These are phyloP conservation scores for Aureobasidium sp. DNA, from an alignment of 2,329 filamentous ascomycete genomes.

Conservation along the genomic window DNA sequence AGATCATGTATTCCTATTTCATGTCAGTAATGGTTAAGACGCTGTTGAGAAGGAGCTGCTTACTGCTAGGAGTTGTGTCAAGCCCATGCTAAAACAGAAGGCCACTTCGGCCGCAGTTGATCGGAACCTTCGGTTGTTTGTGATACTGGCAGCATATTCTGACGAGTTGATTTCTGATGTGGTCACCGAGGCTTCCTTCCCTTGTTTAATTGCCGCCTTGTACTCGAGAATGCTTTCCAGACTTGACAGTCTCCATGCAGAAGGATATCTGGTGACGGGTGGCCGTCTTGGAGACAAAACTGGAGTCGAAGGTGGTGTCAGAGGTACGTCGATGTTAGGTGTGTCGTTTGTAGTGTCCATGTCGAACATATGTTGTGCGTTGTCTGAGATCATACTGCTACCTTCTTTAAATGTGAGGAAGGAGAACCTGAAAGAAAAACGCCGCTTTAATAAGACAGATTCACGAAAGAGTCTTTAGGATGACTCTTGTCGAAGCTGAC, in stretches of 20 bases:
- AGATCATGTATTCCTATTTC: conserved; percentile 27
- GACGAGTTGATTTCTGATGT: not conserved
- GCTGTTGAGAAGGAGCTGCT: not conserved
- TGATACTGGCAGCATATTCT: not conserved
- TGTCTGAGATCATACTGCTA: not conserved
- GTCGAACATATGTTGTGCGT: not conserved
- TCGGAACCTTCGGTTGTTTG: conserved; percentile 17
- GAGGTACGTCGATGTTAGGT: not conserved
- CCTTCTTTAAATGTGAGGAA: not conserved
- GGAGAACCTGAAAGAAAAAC: not conserved
- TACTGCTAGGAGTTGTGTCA: conserved; percentile 27
- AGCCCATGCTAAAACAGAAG: conserved; percentile 28
- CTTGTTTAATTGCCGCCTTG: conserved; percentile 20
- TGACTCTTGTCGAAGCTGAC: not conserved
- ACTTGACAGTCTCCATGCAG: conserved; percentile 15
- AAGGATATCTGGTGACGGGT: not conserved
- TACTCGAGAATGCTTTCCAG: conserved; percentile 25
- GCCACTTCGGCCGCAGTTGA: conserved; percentile 23
- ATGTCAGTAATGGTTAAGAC: not conserved
- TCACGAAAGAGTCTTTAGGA: not conserved
- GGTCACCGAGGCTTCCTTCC: conserved; percentile 18
- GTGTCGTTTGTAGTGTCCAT: not conserved
- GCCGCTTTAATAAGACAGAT: not conserved
- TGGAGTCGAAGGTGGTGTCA: not conserved
- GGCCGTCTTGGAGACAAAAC: not conserved